Evolutionary conservation across 2,329 filamentous ascomycete genomes (phyloP).

Genomic region (Lachnellula occidentalis): DNA sequence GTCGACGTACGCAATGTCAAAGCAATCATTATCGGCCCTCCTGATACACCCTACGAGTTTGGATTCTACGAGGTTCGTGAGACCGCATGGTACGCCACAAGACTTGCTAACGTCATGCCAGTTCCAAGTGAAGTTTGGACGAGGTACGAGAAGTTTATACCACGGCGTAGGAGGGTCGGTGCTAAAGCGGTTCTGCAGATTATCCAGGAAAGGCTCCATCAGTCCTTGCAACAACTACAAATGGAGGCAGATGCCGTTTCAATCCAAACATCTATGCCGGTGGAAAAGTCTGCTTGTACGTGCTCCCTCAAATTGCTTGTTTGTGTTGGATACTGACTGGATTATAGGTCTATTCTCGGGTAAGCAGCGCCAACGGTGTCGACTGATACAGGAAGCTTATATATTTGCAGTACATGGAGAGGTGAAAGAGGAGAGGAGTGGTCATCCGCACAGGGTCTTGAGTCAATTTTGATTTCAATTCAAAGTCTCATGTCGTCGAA

Average conservation of each 20-base stretch:
- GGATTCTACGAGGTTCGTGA: constrained; percentile 83
- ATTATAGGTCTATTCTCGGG: constrained; percentile 75
- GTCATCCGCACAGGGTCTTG: constrained; percentile 92
- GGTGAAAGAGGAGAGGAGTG: constrained; percentile 88
- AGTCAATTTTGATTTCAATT: constrained; percentile 91
- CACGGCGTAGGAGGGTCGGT: background rate
- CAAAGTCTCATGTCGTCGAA: constrained; percentile 93
- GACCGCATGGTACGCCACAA: background rate
- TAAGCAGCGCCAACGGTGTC: constrained; percentile 35
- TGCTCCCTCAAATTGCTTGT: constrained; percentile 18
- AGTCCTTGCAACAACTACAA: constrained; percentile 74
- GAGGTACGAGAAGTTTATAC: constrained; percentile 46
- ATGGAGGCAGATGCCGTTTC: constrained; percentile 81
- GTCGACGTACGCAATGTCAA: constrained; percentile 82
- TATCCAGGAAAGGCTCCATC: constrained; percentile 68
- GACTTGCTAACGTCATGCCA: constrained; percentile 35
- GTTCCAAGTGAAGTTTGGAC: constrained; percentile 73
- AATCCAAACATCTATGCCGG: constrained; percentile 94
- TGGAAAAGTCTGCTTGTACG: constrained; percentile 88
- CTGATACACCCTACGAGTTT: constrained; percentile 93
- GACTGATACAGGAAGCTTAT: constrained; percentile 6
- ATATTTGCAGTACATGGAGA: constrained; percentile 72
- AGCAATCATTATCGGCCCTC: constrained; percentile 85
- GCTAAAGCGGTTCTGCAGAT: constrained; percentile 45
- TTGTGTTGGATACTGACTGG: constrained; percentile 15